Evolutionary conservation across 2,329 filamentous ascomycete genomes (phyloP), one percentile per base, ranked within the genome.

Genomic region (Phyllosticta citribraziliensis): DNA sequence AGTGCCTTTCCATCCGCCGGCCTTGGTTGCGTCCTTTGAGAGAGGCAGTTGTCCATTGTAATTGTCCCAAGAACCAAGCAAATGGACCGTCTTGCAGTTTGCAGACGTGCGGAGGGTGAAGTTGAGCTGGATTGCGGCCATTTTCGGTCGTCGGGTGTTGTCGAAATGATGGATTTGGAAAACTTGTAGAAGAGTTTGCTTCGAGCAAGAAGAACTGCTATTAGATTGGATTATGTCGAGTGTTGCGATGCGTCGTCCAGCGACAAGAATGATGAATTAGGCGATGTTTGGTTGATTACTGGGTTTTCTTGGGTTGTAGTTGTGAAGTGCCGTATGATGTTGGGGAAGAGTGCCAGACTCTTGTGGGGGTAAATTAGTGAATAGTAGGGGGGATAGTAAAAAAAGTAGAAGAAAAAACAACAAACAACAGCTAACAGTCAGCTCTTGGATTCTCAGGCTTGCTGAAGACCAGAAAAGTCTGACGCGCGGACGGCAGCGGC

Each of bases 51-150:
- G 93, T 68, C 91, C 90, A 69, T 84, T 82, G 84, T 99, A 99
- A 82, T 89, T 89, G 82, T 99, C 94, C 93, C 93, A 99, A 68
- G 93, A 97, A 72, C 93, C 93, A 78, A 97, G 88, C 68, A 99
- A 84, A 75, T 97, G 93, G 74, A 96, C 93, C 72, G 92, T 93
- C 86, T 97, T 96, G 84, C 95, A 91, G 79, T 91, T 91, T 74
- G 90, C 86, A 73, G 92, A 96, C 76, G 95, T 95, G 81, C 92
- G 91, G 76, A 97, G 89, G 76, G 88, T 88, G 81, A 97, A 97
- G 74, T 91, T 93, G 69, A 96, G 87, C 80, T 97, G 93, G 78
- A 94, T 86, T 75, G 91, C 82, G 78, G 92, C 87, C 91, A 96
- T 96, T 80, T 33, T 58, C 27, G 76, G 72, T 69, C 55, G 54